A percentile compares a stretch with the other conserved stretches of the same genome.
phyloP scores from a whole-genome alignment of 345 rosid species.

The Zanthoxylum bungeanum region DNA sequence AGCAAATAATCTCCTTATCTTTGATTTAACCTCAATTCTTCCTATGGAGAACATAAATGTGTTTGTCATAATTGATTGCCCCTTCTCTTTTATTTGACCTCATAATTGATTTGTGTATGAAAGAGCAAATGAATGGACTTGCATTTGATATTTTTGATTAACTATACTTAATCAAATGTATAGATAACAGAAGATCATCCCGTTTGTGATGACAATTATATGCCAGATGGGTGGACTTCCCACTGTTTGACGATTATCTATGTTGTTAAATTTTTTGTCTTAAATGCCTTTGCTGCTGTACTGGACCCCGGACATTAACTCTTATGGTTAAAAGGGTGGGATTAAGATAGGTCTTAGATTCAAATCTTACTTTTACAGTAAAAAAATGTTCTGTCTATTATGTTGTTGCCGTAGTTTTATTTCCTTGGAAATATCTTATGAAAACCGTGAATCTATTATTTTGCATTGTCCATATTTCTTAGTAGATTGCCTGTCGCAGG shows the following conservation, averaged over 20 bases:
- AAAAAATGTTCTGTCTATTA: background rate
- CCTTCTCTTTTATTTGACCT: background rate
- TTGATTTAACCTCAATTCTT: background rate
- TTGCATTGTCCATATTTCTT: background rate
- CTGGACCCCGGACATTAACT: background rate
- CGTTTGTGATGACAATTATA: no score
- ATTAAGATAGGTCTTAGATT: background rate
- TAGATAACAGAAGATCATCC: no score
- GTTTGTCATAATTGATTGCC: background rate
- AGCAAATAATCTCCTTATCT: background rate
- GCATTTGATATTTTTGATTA: background rate
- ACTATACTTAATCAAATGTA: background rate
- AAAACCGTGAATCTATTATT: background rate
- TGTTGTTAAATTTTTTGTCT: background rate
- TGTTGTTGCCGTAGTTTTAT: conserved; percentile 1
- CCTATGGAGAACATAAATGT: background rate
- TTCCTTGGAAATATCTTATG: background rate
- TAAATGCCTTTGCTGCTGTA: background rate
- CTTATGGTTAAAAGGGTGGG: background rate
- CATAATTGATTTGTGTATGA: background rate
- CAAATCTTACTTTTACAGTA: background rate
- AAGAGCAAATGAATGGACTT: background rate
- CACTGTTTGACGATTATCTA: no score
- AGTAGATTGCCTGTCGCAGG: background rate
- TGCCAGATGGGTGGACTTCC: no score